phyloP scores from a whole-genome alignment of 2,329 filamentous ascomycete species.

The Ceratocystis diversiconidia region DNA sequence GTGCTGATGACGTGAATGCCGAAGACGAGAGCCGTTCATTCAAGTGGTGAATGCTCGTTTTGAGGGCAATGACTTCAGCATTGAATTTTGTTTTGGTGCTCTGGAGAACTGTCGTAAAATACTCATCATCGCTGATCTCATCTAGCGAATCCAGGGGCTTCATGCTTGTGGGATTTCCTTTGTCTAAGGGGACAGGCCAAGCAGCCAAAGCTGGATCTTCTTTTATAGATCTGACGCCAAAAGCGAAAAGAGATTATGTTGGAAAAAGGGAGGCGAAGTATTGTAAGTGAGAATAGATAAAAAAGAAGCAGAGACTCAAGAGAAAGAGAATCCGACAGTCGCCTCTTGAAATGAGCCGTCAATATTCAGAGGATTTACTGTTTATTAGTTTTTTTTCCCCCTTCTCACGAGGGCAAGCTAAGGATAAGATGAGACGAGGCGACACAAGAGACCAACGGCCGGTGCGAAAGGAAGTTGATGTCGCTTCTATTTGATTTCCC shows the following conservation, averaged over 20 bases:
- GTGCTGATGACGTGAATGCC: background rate
- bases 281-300: background rate
- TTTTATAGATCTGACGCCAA: background rate
- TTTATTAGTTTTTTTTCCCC: background rate
- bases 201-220: background rate
- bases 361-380: background rate
- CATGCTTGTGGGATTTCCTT: constrained; percentile 3
- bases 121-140: constrained; percentile 17
- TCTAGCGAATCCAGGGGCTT: constrained; percentile 11
- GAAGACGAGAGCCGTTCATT: constrained; percentile 12
- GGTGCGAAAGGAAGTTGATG: background rate
- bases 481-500: background rate
- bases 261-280: background rate
- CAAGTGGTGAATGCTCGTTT: constrained; percentile 16
- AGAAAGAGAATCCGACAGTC: background rate
- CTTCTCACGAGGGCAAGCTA: background rate
- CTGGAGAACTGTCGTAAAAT: constrained; percentile 13
- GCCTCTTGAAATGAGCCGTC: background rate
- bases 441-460: background rate
- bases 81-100: constrained; percentile 12
- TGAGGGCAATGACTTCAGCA: constrained; percentile 12
- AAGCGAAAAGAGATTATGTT: background rate
- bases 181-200: background rate
- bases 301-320: background rate
- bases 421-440: constrained; percentile 4